A percentile compares a stretch with the other conserved stretches of the same genome.
phyloP scores from a whole-genome alignment of 1,284 basidiomycete species.

The Ceratorhiza oryzae-sativae region DNA sequence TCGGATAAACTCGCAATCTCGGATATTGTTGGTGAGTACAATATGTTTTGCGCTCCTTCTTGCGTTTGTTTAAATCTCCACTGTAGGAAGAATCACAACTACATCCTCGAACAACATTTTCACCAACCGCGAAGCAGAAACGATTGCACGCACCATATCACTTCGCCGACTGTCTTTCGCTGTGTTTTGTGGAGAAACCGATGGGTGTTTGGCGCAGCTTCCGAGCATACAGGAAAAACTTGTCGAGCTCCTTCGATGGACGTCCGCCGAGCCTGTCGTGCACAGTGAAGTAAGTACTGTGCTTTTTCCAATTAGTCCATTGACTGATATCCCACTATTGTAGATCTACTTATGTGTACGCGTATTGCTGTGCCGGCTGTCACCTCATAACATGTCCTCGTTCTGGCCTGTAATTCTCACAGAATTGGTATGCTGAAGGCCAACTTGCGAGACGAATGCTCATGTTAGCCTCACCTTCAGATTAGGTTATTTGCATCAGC shows the following conservation, averaged over 20 bases:
- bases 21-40: conserved; percentile 77
- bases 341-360: conserved; percentile 87
- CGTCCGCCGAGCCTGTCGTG: conserved; percentile 80
- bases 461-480: conserved; percentile 51
- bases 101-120: conserved; percentile 96
- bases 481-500: conserved; percentile 78
- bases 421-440: conserved; percentile 71
- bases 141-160: conserved; percentile 85
- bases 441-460: not conserved
- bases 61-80: conserved; percentile 24
- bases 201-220: conserved; percentile 88
- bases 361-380: conserved; percentile 90
- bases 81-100: conserved; percentile 76
- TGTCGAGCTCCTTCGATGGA: conserved; percentile 85
- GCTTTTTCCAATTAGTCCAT: not conserved
- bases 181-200: conserved; percentile 84
- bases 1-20: conserved; percentile 86
- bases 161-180: conserved; percentile 88
- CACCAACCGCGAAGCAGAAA: conserved; percentile 93
- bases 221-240: conserved; percentile 96
- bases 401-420: conserved; percentile 98
- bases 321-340: not conserved
- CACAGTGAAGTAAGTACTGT: conserved; percentile 77
- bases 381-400: conserved; percentile 88
- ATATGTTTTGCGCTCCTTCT: not conserved